Evolutionary conservation across 192 early-diverging fungal species (phyloP).

Genomic region (Allomyces macrogynus): DNA sequence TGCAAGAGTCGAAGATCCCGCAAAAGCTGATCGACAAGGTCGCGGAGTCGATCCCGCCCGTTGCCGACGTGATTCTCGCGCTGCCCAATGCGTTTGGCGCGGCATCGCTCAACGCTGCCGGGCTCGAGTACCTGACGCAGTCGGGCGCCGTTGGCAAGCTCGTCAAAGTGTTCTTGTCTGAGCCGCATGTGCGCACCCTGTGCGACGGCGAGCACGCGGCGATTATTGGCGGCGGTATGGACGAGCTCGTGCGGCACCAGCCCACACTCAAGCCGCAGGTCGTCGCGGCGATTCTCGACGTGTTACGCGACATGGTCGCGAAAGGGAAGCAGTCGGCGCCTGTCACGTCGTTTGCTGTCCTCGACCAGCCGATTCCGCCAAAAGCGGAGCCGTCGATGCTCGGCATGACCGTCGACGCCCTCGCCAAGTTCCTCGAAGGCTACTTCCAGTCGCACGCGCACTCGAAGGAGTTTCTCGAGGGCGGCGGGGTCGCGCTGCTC

Average conservation of each 20-base stretch:
- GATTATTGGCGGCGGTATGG: conserved; percentile 64
- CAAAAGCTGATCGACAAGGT: conserved; percentile 55
- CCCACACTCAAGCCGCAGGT: conserved; percentile 56
- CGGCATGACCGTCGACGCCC: conserved; percentile 15
- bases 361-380: no score
- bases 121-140: conserved; percentile 62
- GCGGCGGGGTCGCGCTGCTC: conserved; percentile 35
- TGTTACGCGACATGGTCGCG: conserved; percentile 38
- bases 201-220: conserved; percentile 67
- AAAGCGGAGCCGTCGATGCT: conserved; percentile 11
- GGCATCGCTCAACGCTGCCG: conserved; percentile 73
- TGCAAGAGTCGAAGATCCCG: conserved; percentile 80
- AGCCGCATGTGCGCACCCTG: conserved; percentile 53
- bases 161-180: conserved; percentile 53
- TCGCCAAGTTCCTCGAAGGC: conserved; percentile 55
- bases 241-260: conserved; percentile 93
- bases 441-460: conserved; percentile 59
- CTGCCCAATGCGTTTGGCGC: conserved; percentile 88
- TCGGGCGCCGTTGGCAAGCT: conserved; percentile 48
- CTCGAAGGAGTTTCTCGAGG: conserved; percentile 46
- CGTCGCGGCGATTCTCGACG: conserved; percentile 46
- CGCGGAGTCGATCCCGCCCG: conserved; percentile 49
- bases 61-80: conserved; percentile 55
- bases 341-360: no score
- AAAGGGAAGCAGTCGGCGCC: conserved; percentile 1